A percentile compares a stretch with the other conserved stretches of the same genome.
Conservation (phyloP, 2,329 filamentous ascomycete genomes). For the Calonectria montana region DNA sequence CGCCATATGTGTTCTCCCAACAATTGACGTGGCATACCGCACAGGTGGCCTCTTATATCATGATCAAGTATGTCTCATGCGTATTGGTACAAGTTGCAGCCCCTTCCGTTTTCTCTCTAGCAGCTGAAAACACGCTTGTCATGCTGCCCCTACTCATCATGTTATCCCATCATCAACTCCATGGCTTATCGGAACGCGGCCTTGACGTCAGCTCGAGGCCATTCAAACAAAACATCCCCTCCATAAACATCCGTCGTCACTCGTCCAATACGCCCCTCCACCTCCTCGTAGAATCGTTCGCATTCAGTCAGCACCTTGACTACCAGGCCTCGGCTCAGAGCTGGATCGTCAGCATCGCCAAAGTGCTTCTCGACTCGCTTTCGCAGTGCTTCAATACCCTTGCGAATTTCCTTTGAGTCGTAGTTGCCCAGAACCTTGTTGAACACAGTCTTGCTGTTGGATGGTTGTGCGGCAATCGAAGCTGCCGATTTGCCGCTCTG, state of each 20-base stretch:
- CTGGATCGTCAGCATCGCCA: constrained; percentile 84
- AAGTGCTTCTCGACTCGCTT: constrained; percentile 98
- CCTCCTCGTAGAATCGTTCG: constrained; percentile 71
- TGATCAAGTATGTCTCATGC: constrained; percentile 1
- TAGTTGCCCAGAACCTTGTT: constrained; percentile 87
- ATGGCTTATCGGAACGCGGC: constrained; percentile 60
- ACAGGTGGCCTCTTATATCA: constrained; percentile 1
- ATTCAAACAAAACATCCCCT: constrained; percentile 73
- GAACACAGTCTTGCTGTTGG: constrained; percentile 83
- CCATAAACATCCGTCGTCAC: constrained; percentile 73
- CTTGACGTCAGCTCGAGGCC: constrained; percentile 73
- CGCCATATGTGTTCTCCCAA: not conserved
- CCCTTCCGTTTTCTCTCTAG: not conserved
- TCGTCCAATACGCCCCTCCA: constrained; percentile 69
- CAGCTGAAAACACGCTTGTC: not conserved
- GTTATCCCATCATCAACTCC: not conserved
- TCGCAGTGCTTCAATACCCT: constrained; percentile 88
- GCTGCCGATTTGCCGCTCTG: constrained; percentile 68
- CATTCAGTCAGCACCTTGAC: constrained; percentile 69
- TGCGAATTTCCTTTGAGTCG: constrained; percentile 86
- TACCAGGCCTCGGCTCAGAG: constrained; percentile 69
- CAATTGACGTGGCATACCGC: not conserved
- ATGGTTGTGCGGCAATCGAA: constrained; percentile 81
- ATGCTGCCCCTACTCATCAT: not conserved
- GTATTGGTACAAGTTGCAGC: constrained; percentile 16